Conservation (phyloP, 306 rosid species). For the Ceratonia siliqua region DNA sequence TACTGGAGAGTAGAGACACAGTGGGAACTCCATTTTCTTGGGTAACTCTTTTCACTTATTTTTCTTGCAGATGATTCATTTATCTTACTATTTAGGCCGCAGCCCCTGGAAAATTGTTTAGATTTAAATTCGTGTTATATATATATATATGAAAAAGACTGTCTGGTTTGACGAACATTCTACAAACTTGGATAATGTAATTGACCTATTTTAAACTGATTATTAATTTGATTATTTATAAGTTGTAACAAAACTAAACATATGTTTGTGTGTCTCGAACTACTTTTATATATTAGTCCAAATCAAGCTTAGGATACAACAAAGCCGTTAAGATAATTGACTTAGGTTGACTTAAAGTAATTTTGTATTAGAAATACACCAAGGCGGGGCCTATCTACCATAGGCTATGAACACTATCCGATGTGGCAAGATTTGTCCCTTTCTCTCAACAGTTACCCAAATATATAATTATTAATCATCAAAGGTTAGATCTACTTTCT, state of each 20-base stretch:
- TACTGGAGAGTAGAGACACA: no score
- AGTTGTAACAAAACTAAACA: neutral
- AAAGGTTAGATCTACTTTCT: neutral
- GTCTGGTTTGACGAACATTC: neutral
- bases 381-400: neutral
- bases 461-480: neutral
- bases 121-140: neutral
- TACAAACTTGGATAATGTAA: neutral
- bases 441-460: neutral
- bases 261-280: neutral
- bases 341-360: neutral
- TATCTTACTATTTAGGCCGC: neutral
- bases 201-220: neutral
- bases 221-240: neutral
- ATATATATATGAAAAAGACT: neutral
- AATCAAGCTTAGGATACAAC: neutral
- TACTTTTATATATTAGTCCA: neutral
- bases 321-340: neutral
- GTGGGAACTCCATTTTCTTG: neutral
- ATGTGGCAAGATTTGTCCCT: slow-evolving; percentile 20
- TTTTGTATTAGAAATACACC: neutral
- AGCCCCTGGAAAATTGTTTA: neutral
- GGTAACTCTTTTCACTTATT: neutral
- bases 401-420: neutral
- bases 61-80: neutral